Conservation (phyloP, 768 basidiomycete genomes). For the Pholiota microspora region DNA sequence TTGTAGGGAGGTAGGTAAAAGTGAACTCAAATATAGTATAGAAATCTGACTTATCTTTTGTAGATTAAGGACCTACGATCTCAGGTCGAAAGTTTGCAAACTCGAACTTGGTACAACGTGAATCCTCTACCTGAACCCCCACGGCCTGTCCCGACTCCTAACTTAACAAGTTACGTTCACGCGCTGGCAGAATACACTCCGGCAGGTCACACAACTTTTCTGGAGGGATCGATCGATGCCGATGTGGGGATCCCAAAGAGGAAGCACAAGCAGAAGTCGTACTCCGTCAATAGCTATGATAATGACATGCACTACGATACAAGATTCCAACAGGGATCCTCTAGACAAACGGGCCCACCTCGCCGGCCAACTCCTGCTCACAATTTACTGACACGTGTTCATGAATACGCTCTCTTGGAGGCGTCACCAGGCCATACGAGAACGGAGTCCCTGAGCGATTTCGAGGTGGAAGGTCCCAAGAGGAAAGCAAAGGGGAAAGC, state of each 20-base stretch:
- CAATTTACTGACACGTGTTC: too few species aligned
- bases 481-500: conserved; percentile 8
- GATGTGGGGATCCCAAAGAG: too few species aligned
- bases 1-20: conserved; percentile 23
- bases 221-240: too few species aligned
- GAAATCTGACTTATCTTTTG: neutral
- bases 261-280: too few species aligned
- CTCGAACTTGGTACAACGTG: conserved; percentile 17
- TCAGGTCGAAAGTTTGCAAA: conserved; percentile 34
- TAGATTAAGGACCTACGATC: conserved; percentile 20
- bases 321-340: conserved; percentile 3
- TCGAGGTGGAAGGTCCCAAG: conserved; percentile 11
- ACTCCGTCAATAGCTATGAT: too few species aligned
- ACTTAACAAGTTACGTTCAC: conserved; percentile 40
- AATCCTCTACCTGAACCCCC: conserved; percentile 62
- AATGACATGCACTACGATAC: neutral
- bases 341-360: neutral
- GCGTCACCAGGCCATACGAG: too few species aligned
- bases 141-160: conserved; percentile 45
- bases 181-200: conserved; percentile 21
- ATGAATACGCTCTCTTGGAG: too few species aligned
- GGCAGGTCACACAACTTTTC: too few species aligned
- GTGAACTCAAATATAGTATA: too few species aligned
- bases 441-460: too few species aligned
- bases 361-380: conserved; percentile 1